A percentile compares a stretch with the other conserved stretches of the same genome.
phyloP scores from a whole-genome alignment of 2,329 filamentous ascomycete species.

The Cadophora sp. region DNA sequence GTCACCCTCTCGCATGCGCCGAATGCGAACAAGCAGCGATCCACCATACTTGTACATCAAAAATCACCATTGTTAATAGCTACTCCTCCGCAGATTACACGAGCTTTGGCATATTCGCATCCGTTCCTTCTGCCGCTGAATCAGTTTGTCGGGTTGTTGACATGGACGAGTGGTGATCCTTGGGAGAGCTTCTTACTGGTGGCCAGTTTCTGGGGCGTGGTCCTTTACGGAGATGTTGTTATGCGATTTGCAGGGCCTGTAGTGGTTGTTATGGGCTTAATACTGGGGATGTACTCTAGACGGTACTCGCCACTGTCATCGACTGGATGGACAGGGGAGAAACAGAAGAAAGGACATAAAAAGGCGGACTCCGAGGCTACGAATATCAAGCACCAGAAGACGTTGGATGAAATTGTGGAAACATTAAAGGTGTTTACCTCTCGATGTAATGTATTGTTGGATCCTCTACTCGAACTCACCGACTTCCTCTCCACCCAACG shows the following conservation, averaged over 20 bases:
- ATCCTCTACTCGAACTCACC: slow-evolving; percentile 86
- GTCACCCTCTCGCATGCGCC: slow-evolving; percentile 71
- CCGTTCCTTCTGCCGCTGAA: slow-evolving; percentile 92
- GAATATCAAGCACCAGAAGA: slow-evolving; percentile 85
- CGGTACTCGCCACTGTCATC: slow-evolving; percentile 91
- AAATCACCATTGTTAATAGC: slow-evolving; percentile 93
- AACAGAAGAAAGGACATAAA: slow-evolving; percentile 59
- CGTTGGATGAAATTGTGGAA: slow-evolving; percentile 95
- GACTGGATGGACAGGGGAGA: slow-evolving; percentile 74
- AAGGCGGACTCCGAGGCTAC: slow-evolving; percentile 59
- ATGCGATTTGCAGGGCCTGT: slow-evolving; percentile 84
- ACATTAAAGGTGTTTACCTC: slow-evolving; percentile 89
- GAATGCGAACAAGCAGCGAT: slow-evolving; percentile 75
- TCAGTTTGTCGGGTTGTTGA: slow-evolving; percentile 81
- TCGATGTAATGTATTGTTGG: slow-evolving; percentile 88
- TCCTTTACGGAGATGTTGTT: slow-evolving; percentile 86
- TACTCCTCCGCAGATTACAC: slow-evolving; percentile 92
- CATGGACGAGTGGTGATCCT: slow-evolving; percentile 91
- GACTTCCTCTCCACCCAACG: slow-evolving; percentile 92
- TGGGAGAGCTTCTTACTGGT: slow-evolving; percentile 97
- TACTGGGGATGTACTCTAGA: slow-evolving; percentile 90
- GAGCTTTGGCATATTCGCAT: slow-evolving; percentile 93
- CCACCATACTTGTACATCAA: slow-evolving; percentile 93
- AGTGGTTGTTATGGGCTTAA: slow-evolving; percentile 78
- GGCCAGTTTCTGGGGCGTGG: slow-evolving; percentile 82